phyloP scores from a whole-genome alignment of 345 rosid genomes.

The Populus ilicifolia region DNA sequence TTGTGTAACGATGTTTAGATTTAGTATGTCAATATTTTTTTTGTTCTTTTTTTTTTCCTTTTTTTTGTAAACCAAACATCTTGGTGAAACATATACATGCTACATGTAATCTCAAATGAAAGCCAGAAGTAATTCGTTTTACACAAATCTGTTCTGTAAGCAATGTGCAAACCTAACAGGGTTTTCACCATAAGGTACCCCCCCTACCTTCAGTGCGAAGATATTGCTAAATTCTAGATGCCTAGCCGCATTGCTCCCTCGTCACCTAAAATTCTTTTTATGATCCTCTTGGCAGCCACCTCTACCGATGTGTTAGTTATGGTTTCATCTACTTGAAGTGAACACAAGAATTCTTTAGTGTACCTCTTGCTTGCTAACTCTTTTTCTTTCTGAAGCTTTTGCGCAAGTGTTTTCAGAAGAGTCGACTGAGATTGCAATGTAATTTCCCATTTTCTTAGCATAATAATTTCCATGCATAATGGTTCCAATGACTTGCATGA shows the following conservation, averaged over 20 bases:
- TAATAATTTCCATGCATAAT: neutral
- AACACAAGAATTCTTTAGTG: too few relatives aligned
- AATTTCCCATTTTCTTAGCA: neutral
- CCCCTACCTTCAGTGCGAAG: neutral
- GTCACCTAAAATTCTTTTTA: neutral
- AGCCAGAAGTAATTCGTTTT: neutral
- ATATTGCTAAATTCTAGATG: neutral
- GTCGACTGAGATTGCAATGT: neutral
- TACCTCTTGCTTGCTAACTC: too few relatives aligned
- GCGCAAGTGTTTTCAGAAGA: too few relatives aligned
- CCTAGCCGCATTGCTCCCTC: neutral
- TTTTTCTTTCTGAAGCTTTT: too few relatives aligned
- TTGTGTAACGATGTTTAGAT: conserved; percentile 5
- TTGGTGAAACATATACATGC: neutral
- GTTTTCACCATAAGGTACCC: neutral
- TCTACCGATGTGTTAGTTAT: too few relatives aligned
- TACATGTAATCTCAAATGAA: neutral
- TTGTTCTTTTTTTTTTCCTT: neutral
- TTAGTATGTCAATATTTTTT: neutral
- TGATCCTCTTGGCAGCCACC: neutral
- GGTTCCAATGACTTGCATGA: neutral
- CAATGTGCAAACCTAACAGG: neutral
- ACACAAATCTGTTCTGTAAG: neutral
- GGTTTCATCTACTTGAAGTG: too few relatives aligned
- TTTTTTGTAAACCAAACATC: neutral